phyloP scores from a whole-genome alignment of 495 filamentous ascomycete species.

The Podospora bellae-mahoneyi region DNA sequence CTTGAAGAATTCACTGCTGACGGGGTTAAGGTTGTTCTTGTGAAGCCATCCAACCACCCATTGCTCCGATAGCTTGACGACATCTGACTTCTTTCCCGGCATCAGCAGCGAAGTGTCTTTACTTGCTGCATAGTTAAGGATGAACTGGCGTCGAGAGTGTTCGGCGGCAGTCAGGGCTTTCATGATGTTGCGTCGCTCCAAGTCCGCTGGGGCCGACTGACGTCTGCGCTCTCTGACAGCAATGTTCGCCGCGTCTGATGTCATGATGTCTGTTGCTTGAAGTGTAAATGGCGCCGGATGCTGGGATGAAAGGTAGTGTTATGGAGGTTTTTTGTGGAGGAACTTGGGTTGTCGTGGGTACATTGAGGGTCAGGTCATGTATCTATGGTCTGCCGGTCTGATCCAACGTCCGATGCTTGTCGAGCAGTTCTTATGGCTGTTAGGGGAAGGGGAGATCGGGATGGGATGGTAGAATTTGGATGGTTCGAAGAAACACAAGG shows the following conservation, averaged over 20 bases:
- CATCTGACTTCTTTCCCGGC: constrained; percentile 31
- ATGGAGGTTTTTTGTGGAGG: constrained; percentile 22
- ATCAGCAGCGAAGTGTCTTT: constrained; percentile 30
- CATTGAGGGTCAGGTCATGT: constrained; percentile 18
- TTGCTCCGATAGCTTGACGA: constrained; percentile 33
- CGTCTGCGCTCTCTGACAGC: constrained; percentile 31
- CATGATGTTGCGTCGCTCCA: constrained; percentile 31
- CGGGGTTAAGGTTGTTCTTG: constrained; percentile 23
- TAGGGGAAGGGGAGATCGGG: background rate
- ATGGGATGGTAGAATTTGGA: constrained; percentile 1
- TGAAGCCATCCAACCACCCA: constrained; percentile 27
- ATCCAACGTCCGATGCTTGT: background rate
- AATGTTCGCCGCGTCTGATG: constrained; percentile 25
- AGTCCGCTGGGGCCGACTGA: constrained; percentile 21
- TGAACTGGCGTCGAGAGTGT: constrained; percentile 34
- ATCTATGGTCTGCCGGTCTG: background rate
- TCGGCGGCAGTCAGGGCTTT: constrained; percentile 35
- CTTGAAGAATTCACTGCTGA: constrained; percentile 33
- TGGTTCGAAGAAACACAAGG: background rate
- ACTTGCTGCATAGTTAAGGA: constrained; percentile 35
- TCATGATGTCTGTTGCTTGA: constrained; percentile 15
- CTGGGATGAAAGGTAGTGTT: constrained; percentile 7
- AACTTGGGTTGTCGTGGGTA: constrained; percentile 19
- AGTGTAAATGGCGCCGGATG: background rate
- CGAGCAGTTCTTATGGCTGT: background rate